Base-by-base conservation (phyloP, 2,329 filamentous ascomycete species). In the Aspergillus caelatus region DNA sequence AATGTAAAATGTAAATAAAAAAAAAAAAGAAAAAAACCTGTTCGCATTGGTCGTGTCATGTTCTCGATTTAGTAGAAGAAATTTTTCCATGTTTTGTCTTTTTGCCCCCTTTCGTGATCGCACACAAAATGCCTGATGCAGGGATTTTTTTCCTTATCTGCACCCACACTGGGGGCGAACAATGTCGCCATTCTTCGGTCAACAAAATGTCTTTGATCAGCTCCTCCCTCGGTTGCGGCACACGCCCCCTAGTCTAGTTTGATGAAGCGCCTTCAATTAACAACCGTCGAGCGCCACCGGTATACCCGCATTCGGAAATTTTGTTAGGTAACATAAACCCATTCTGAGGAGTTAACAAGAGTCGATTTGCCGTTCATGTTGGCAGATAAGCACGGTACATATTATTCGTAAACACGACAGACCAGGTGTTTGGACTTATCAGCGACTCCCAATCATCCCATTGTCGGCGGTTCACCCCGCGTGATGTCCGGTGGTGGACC, bases 321-420 rank as follows among this genome's bases (percentile, higher is more conserved):
- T 32, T 26, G 57, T 70, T 70, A 70, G 67, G 68, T 70, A 70
- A 70, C 62, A 67, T 64, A 65, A 68, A 67, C 46, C 57, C 36
- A 34, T 56, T 39, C 53, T 32, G 16, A 19, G 28, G 48, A 32
- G 8, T 32, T 21, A 45, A 60, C 23, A 19, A 10, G 26, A 58
- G 45, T 39, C 45, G 19, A 55, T 48, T 41, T 54, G 41, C 57
- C 39, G 43, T 48, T 48, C 30, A 59, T 28, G 30, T 30, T 41
- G 54, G 61, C 43, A 62, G 68, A 70, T 70, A 68, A 68, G 68
- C 60, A 67, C 54, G 60, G 56, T 57, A 34, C 26, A 30, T 61
- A 53, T 63, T 50, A 65, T 68, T 65, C 61, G 65, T 60, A 60
- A 36, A 53, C 53, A 48, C 46, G 61, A 21, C 41, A 48, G 36